phyloP scores from a whole-genome alignment of 2,329 filamentous ascomycete genomes.

The Diplodia corticola region DNA sequence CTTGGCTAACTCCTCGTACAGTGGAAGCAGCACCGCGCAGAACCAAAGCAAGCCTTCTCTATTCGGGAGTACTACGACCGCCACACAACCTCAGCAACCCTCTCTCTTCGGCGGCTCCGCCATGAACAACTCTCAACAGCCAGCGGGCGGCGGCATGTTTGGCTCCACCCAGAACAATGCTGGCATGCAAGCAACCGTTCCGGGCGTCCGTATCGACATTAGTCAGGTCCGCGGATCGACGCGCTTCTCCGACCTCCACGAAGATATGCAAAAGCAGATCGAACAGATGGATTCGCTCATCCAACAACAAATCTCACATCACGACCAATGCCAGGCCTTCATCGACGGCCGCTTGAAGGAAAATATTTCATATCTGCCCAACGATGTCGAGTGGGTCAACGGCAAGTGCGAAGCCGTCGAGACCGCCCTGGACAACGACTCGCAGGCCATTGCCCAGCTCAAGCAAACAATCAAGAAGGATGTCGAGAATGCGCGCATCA shows the following conservation, averaged over 20 bases:
- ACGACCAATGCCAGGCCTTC: slow-evolving; percentile 71
- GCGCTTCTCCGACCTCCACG: slow-evolving; percentile 85
- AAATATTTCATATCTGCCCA: slow-evolving; percentile 64
- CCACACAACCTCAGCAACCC: slow-evolving; percentile 31
- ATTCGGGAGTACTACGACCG: slow-evolving; percentile 31
- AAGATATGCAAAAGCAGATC: slow-evolving; percentile 77
- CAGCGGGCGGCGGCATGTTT: slow-evolving; percentile 11
- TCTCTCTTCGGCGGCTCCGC: slow-evolving; percentile 36
- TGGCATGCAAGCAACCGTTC: slow-evolving; percentile 15
- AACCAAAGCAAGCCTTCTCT: slow-evolving; percentile 37
- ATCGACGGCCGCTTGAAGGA: slow-evolving; percentile 49
- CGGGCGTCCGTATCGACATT: slow-evolving; percentile 22
- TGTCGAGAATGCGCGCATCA: slow-evolving; percentile 67
- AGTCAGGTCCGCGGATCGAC: slow-evolving; percentile 71
- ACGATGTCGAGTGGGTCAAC: slow-evolving; percentile 64
- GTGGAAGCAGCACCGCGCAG: slow-evolving; percentile 36
- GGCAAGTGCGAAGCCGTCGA: slow-evolving; percentile 64
- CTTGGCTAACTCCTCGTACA: slow-evolving; percentile 35
- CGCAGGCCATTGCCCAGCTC: slow-evolving; percentile 58
- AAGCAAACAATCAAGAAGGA: slow-evolving; percentile 63
- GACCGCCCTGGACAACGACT: slow-evolving; percentile 63
- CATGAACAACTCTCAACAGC: slow-evolving; percentile 30
- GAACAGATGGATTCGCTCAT: slow-evolving; percentile 78
- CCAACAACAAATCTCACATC: slow-evolving; percentile 72
- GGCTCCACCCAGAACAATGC: not conserved